These are phyloP conservation scores for Salix purpurea DNA, from an alignment of 345 rosid genomes.

Conservation along the genomic window DNA sequence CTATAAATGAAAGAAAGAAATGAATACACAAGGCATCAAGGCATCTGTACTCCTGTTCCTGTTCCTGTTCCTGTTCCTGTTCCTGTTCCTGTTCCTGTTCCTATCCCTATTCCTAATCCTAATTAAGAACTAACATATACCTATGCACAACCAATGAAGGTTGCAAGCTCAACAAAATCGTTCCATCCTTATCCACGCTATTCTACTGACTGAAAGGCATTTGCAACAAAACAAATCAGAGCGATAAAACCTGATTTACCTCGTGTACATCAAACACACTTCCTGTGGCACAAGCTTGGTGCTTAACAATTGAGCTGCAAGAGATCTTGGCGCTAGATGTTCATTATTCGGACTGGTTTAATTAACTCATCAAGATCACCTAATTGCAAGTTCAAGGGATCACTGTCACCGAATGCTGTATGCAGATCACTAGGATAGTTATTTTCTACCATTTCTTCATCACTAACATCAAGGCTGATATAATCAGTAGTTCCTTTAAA, in stretches of 20 bases:
- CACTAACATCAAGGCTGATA: constrained; percentile 45
- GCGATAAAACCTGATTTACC: neutral
- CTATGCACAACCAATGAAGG: neutral
- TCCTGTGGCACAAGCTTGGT: neutral
- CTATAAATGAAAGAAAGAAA: neutral
- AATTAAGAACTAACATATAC: neutral
- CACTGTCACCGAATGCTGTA: constrained; percentile 24
- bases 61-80: neutral
- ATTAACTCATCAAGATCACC: constrained; percentile 49
- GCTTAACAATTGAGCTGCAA: neutral
- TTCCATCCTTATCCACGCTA: neutral
- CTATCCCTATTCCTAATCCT: neutral
- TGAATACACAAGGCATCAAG: neutral
- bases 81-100: neutral
- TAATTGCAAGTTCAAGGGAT: constrained; percentile 25
- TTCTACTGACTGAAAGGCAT: neutral
- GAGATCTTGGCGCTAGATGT: neutral
- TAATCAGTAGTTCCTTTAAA: constrained; percentile 43
- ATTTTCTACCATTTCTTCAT: constrained; percentile 41
- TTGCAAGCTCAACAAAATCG: neutral
- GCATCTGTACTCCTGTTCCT: too few relatives aligned
- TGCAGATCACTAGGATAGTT: constrained; percentile 20
- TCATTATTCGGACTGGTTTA: constrained; percentile 58
- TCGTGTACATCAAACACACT: neutral
- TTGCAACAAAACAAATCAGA: neutral